phyloP scores from a whole-genome alignment of 371 early-diverging fungal genomes.

The Dinochytrium kinnereticum region DNA sequence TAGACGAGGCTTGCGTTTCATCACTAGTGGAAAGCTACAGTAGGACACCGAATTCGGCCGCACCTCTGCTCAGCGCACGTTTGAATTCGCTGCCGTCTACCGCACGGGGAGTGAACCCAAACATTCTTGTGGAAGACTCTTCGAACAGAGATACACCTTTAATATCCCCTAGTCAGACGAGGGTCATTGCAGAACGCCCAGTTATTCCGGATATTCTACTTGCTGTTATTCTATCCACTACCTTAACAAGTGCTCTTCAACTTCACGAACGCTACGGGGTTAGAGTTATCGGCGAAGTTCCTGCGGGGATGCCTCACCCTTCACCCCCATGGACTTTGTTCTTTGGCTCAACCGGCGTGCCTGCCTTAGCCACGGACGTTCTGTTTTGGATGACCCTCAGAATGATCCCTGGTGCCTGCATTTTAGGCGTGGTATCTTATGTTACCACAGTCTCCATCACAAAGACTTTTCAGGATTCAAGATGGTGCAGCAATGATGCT shows the following conservation, averaged over 20 bases:
- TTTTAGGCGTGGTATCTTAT: constrained; percentile 51
- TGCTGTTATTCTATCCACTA: constrained; percentile 50
- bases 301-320: constrained; percentile 50
- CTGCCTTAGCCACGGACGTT: neutral
- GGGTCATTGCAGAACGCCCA: neutral
- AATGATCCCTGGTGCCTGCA: constrained; percentile 47
- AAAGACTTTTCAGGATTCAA: constrained; percentile 56
- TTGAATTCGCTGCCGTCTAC: too few species aligned
- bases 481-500: too few species aligned
- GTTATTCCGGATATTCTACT: constrained; percentile 43
- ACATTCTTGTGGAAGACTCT: too few species aligned
- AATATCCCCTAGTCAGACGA: too few species aligned
- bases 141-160: too few species aligned
- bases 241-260: constrained; percentile 45
- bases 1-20: too few species aligned
- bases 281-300: constrained; percentile 54
- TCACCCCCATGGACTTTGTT: constrained; percentile 23
- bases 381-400: constrained; percentile 9
- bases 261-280: constrained; percentile 42
- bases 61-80: too few species aligned
- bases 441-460: constrained; percentile 58
- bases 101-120: too few species aligned
- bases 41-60: too few species aligned
- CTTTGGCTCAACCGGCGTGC: neutral
- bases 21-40: too few species aligned